Evolutionary conservation across 441 rosid genomes (phyloP).

Genomic region (Melianthus villosus): DNA sequence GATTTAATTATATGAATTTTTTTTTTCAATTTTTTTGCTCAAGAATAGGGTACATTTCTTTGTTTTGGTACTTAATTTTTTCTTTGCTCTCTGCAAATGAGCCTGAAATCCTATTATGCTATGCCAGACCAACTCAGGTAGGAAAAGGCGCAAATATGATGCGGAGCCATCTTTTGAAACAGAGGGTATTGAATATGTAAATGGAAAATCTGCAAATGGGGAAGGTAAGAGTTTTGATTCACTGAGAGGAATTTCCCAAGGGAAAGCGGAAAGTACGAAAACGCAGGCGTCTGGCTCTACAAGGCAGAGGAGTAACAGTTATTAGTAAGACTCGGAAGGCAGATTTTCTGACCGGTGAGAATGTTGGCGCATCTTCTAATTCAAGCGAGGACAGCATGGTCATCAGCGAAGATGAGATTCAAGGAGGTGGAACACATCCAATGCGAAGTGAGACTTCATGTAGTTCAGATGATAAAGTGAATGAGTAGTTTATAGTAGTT

Average conservation of each 20-base stretch:
- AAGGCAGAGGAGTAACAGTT: conserved; percentile 9
- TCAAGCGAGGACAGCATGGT: conserved; percentile 50
- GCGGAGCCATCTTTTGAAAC: conserved; percentile 18
- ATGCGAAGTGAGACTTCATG: conserved; percentile 35
- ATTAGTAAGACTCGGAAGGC: conserved; percentile 6
- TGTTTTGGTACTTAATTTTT: neutral
- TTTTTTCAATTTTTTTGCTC: neutral
- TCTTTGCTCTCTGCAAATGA: neutral
- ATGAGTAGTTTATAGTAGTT: too few relatives aligned
- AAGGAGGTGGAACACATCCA: conserved; percentile 8
- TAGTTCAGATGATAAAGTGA: conserved; percentile 66
- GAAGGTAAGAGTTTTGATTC: conserved; percentile 35
- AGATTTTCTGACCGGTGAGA: conserved; percentile 6
- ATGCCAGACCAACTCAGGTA: conserved; percentile 64
- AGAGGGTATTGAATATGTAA: conserved; percentile 21
- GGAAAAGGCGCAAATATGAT: conserved; percentile 70
- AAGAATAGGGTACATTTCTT: neutral
- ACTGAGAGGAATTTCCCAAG: conserved; percentile 8
- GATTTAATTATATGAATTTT: neutral
- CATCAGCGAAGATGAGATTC: conserved; percentile 16
- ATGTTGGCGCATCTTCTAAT: conserved; percentile 37
- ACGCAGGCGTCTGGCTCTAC: conserved; percentile 7
- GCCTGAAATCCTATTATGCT: conserved; percentile 8
- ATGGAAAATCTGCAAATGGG: conserved; percentile 26
- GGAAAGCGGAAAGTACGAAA: conserved; percentile 9